Percentiles rank a stretch among this genome's conserved stretches.
Evolutionary conservation across 2,329 filamentous ascomycete species (phyloP).

Genomic region (Aspergillus ochraceoroseus): DNA sequence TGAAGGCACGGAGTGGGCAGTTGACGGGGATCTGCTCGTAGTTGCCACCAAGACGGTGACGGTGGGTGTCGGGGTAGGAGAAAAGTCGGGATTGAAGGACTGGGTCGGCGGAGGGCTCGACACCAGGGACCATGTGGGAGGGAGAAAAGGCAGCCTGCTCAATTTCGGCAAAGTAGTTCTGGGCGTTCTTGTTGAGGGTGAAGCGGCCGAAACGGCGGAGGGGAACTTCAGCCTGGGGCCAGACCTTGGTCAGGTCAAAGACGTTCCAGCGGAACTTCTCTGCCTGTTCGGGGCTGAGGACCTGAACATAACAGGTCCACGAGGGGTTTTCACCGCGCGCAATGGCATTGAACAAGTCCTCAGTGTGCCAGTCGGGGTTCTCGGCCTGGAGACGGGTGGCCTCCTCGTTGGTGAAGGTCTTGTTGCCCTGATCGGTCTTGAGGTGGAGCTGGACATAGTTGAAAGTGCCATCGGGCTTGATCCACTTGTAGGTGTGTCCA

Average conservation of each 20-base stretch:
- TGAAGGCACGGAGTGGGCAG: slow-evolving; percentile 49
- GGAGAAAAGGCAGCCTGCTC: slow-evolving; percentile 68
- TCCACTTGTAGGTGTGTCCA: slow-evolving; percentile 63
- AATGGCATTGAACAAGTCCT: slow-evolving; percentile 62
- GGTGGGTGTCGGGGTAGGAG: slow-evolving; percentile 65
- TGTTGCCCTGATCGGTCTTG: slow-evolving; percentile 59
- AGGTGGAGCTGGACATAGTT: slow-evolving; percentile 63
- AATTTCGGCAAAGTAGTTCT: slow-evolving; percentile 67
- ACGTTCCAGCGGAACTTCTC: slow-evolving; percentile 59
- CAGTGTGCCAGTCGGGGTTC: slow-evolving; percentile 59
- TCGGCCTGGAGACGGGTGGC: slow-evolving; percentile 51
- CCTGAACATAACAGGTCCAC: slow-evolving; percentile 62
- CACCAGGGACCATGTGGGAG: slow-evolving; percentile 61
- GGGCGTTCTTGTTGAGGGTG: slow-evolving; percentile 60
- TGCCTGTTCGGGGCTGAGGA: slow-evolving; percentile 58
- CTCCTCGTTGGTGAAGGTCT: slow-evolving; percentile 56
- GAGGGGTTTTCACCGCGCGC: slow-evolving; percentile 56
- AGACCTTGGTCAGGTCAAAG: slow-evolving; percentile 66
- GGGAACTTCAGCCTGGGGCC: slow-evolving; percentile 61
- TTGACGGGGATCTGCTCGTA: slow-evolving; percentile 63
- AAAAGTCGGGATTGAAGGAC: slow-evolving; percentile 66
- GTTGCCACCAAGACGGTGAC: slow-evolving; percentile 60
- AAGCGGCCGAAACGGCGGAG: slow-evolving; percentile 58
- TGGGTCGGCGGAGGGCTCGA: slow-evolving; percentile 65
- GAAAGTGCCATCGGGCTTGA: slow-evolving; percentile 61